Base-by-base conservation (phyloP, 139 green algal genomes). In the Spirogloea muscicola region DNA sequence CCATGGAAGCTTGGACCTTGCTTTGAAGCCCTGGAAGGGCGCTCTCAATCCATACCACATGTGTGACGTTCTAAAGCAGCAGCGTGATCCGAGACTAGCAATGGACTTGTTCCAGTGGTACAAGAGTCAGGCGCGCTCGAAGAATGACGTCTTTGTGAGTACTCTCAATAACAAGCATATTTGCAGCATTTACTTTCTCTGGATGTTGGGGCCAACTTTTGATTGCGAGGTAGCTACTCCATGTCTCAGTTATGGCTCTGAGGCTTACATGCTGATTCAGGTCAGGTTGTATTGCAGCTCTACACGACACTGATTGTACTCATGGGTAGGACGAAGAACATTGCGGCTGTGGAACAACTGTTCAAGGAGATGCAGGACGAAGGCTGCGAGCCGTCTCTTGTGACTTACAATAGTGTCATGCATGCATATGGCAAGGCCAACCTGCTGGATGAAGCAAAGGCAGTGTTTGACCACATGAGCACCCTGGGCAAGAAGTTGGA, bases 61-160 rank as follows among this genome's bases (percentile, higher is more conserved):
- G 27, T 55, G 62, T n/a, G 62, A 72, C 36, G 62, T 72, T 31
- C 39, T 72, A 3, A 72, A 72, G 62, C 34, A 40, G 36, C 7
- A 63, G 2, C 25, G 27, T 0, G 44, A 74, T 29, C 40, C 65
- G 9, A 39, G 36, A 9, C 13, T 39, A 10, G 65, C 40, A 0
- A 37, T 74, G 38, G 65, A 43, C 37, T 68, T 74, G 21, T 74
- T 74, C 65, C 51, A 66, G 48, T 74, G 65, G 65, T 33, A 43
- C 21, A 27, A 60, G 51, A 25, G 40, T 7, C 40, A 67, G 52
- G 43, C 49, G 33, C n/a, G 52, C 7, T 66, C n/a, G 18, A 69
- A 2, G 52, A 33, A 43, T 1, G 65, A 74, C 52, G 44, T 27
- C 37, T 66, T 49, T 40, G 65, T 74, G 38, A n/a, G n/a, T n/a